These are phyloP conservation scores for Leccinum proliferum DNA, from an alignment of 1,284 basidiomycete species.

Conservation along the genomic window DNA sequence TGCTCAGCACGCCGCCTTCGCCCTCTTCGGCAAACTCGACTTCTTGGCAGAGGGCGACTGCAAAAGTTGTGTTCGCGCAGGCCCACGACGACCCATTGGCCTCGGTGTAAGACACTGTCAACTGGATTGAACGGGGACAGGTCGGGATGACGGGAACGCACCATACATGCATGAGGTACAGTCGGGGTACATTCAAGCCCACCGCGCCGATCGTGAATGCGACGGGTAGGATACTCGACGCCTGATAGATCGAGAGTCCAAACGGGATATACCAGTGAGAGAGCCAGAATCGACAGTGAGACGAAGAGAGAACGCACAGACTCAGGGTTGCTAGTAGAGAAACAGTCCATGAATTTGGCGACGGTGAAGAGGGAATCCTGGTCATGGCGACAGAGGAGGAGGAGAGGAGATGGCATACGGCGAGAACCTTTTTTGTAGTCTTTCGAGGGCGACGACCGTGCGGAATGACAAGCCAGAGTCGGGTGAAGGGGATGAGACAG, in stretches of 20 bases:
- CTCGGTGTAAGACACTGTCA: conserved; percentile 29
- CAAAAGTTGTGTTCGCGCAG: conserved; percentile 80
- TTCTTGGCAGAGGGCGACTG: conserved; percentile 83
- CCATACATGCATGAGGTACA: no score
- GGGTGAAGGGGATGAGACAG: conserved; percentile 33
- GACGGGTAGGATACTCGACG: no score
- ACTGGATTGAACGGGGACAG: no score
- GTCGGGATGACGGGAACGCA: no score
- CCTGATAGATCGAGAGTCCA: no score
- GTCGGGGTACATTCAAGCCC: no score
- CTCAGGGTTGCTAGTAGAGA: conserved; percentile 57
- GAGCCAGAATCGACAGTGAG: neutral
- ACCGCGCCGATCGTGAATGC: no score
- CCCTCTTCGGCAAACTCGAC: conserved; percentile 91
- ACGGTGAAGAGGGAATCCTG: conserved; percentile 74
- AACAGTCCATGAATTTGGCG: conserved; percentile 90
- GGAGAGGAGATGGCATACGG: conserved; percentile 63
- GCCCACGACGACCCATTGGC: conserved; percentile 89
- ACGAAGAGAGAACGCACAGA: conserved; percentile 40
- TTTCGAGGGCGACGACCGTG: conserved; percentile 74
- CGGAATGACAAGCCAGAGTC: conserved; percentile 53
- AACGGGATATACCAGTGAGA: no score
- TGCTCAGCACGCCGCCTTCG: conserved; percentile 91
- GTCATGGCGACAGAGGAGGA: conserved; percentile 85
- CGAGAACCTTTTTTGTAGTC: conserved; percentile 55